Evolutionary conservation across 2,329 filamentous ascomycete genomes (phyloP).

Genomic region (Alternaria sp.): DNA sequence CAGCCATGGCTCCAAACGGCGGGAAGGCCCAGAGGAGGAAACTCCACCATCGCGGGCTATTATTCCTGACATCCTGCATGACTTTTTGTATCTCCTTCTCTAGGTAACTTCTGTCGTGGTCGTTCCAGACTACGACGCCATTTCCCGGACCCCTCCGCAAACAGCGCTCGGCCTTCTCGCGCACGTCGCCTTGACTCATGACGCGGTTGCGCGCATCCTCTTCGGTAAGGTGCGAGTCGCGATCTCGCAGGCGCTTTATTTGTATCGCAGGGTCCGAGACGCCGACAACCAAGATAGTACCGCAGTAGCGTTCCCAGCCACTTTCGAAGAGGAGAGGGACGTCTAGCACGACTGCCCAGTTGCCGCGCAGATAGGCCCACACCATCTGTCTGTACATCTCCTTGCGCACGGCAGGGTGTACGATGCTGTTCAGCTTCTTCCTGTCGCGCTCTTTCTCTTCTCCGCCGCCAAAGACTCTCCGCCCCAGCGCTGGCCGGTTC

Average conservation of each 20-base stretch:
- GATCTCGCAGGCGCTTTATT: constrained; percentile 75
- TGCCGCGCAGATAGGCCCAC: constrained; percentile 73
- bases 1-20: constrained; percentile 73
- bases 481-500: constrained; percentile 84
- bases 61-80: constrained; percentile 66
- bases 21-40: constrained; percentile 72
- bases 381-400: constrained; percentile 81
- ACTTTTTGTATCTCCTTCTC: constrained; percentile 69
- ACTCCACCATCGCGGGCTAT: constrained; percentile 85
- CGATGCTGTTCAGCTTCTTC: constrained; percentile 81
- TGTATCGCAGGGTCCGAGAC: constrained; percentile 81
- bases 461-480: constrained; percentile 82
- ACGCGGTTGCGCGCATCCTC: constrained; percentile 90
- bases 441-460: constrained; percentile 74
- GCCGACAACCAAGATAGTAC: constrained; percentile 84
- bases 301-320: constrained; percentile 83
- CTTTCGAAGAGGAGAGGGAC: constrained; percentile 92
- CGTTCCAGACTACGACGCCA: constrained; percentile 91
- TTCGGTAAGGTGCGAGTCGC: constrained; percentile 78
- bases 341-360: constrained; percentile 91
- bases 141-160: constrained; percentile 66
- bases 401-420: constrained; percentile 85
- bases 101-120: constrained; percentile 74
- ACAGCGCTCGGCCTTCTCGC: constrained; percentile 79
- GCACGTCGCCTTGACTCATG: constrained; percentile 82